Evolutionary conservation across 2,329 filamentous ascomycete species (phyloP), one percentile per base, ranked within the genome.

Genomic region (Arthroderma uncinatum): DNA sequence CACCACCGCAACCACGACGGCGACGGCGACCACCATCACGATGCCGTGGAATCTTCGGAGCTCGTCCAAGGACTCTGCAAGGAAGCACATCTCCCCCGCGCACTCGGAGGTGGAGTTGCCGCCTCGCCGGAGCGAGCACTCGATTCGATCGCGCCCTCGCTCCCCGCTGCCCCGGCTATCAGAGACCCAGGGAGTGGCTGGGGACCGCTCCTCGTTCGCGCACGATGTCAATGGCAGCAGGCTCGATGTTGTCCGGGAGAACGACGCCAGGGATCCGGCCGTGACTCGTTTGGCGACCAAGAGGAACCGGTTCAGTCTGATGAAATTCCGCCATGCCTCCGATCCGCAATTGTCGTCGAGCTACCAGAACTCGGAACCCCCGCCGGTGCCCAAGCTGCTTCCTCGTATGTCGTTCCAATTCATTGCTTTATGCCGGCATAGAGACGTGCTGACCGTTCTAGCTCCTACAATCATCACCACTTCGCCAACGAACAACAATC

Each of bases 251-350:
- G 21, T 12, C 23, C 5, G 44, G 21, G 44, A 16, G 44, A 48
- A 28, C 6, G 25, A 48, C 12, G 40, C 6, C 21, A 48, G 19
- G 19, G 54, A 57, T 23, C 57, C 53, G 21, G 21, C 42, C 21
- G 14, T 56, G 39, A 25, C 50, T 39, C 58, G 54, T 23, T 53
- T 57, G 37, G 58, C 37, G 34, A 55, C 55, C 25, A 60, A 59
- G 50, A 55, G 70, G 47, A 72, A 79, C 63, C 75, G 81, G 57
- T 83, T 85, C 70, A 83, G 79, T 66, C 71, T 95, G 71, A 76
- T 95, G 73, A 85, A 86, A 67, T 90, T 93, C 70, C 87, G 90
- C 66, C 91, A 95, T 79, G 91, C 89, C 60, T 96, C 91, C 7
- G 92, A 97, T 73, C 87, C 90, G 54, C 90, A 96, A 71, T 75